phyloP scores from a whole-genome alignment of 768 basidiomycete genomes.

The Tricholoma terreum region DNA sequence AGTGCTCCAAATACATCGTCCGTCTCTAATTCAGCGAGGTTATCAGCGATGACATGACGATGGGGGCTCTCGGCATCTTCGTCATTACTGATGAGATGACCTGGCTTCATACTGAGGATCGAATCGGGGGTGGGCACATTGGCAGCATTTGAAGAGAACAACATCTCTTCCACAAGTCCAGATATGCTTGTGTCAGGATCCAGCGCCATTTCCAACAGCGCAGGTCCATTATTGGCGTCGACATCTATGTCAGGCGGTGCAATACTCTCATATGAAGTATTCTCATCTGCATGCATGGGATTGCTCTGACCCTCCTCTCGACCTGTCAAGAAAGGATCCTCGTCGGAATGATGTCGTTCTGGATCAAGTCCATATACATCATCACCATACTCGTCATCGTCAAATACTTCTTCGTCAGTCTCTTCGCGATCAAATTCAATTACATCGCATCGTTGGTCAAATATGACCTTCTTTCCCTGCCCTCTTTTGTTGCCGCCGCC shows the following conservation, averaged over 20 bases:
- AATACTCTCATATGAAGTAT: constrained; percentile 43
- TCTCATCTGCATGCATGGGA: constrained; percentile 21
- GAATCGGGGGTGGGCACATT: constrained; percentile 14
- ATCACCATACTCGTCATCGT: constrained; percentile 27
- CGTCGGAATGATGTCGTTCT: constrained; percentile 33
- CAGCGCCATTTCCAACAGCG: constrained; percentile 29
- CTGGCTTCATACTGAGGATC: not conserved
- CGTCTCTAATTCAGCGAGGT: constrained; percentile 57
- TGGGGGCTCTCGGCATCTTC: constrained; percentile 41
- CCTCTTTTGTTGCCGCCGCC: constrained; percentile 37
- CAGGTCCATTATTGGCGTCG: constrained; percentile 28
- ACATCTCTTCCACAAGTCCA: constrained; percentile 70
- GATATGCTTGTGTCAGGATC: constrained; percentile 61
- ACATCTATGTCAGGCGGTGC: constrained; percentile 40
- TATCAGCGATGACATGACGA: constrained; percentile 26
- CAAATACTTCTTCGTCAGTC: constrained; percentile 26
- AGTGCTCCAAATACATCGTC: constrained; percentile 63
- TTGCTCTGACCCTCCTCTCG: constrained; percentile 30
- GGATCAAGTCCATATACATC: constrained; percentile 23
- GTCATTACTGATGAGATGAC: not conserved
- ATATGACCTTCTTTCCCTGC: constrained; percentile 75
- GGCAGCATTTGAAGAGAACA: constrained; percentile 41
- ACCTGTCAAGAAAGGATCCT: constrained; percentile 40
- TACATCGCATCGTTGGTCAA: constrained; percentile 77
- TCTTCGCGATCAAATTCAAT: constrained; percentile 71